Percentiles rank a stretch among this genome's conserved stretches.
Conservation (phyloP, 805 yeast genomes). For the Barnettozyma wickerhamii region DNA sequence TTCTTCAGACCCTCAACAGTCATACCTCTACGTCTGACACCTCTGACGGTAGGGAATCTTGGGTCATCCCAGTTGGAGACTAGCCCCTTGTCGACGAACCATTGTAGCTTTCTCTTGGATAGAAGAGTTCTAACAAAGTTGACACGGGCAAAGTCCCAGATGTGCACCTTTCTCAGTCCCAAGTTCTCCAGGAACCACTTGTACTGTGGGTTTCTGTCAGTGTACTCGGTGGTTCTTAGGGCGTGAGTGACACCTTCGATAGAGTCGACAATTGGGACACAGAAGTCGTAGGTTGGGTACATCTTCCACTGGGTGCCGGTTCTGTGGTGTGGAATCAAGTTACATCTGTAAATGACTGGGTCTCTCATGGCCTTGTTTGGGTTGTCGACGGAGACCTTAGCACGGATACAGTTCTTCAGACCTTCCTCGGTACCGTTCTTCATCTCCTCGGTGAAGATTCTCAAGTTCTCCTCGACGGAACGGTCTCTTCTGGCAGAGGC, state of each 20-base stretch:
- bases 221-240: constrained; percentile 94
- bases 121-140: constrained; percentile 94
- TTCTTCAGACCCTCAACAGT: constrained; percentile 94
- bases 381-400: constrained; percentile 90
- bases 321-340: constrained; percentile 96
- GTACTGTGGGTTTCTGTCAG: constrained; percentile 98
- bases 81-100: constrained; percentile 92
- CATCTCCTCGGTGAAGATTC: constrained; percentile 87
- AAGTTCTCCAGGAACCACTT: constrained; percentile 90
- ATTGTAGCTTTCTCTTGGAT: constrained; percentile 96
- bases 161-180: constrained; percentile 83
- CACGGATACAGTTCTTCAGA: constrained; percentile 88
- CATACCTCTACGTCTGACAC: constrained; percentile 99
- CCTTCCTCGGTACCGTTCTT: constrained; percentile 92
- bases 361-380: constrained; percentile 94
- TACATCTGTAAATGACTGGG: constrained; percentile 97
- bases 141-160: constrained; percentile 98
- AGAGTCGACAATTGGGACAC: constrained; percentile 95
- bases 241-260: constrained; percentile 98
- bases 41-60: constrained; percentile 98
- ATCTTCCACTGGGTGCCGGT: constrained; percentile 92
- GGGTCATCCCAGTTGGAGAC: constrained; percentile 99
- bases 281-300: constrained; percentile 98
- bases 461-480: constrained; percentile 86
- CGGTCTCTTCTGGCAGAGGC: constrained; percentile 91